Evolutionary conservation across 352 stramenopile genomes (phyloP).

Genomic region (Aphanomyces cochlioides): DNA sequence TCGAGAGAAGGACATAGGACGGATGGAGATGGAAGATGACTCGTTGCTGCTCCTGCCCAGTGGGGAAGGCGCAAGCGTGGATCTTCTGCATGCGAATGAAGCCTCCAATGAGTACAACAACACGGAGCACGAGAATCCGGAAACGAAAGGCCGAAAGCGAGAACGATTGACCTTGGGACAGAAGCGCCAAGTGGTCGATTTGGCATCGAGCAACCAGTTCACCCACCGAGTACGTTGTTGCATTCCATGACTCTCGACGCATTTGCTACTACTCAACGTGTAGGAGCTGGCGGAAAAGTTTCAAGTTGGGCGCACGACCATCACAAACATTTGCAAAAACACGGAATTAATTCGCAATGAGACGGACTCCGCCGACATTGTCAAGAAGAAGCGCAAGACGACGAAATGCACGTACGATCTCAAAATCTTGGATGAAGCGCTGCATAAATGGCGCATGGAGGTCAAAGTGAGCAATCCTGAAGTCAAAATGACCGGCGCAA

Average conservation of each 20-base stretch:
- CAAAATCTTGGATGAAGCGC: constrained; percentile 71
- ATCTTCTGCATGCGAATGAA: constrained; percentile 15
- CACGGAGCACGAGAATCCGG: constrained; percentile 12
- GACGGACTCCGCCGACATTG: constrained; percentile 79
- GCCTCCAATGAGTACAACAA: constrained; percentile 25
- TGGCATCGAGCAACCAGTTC: constrained; percentile 81
- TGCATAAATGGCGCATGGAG: constrained; percentile 87
- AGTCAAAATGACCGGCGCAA: constrained; percentile 71
- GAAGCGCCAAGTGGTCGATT: constrained; percentile 81
- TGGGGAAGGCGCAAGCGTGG: not conserved
- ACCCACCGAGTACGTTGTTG: constrained; percentile 46
- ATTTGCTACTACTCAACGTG: not conserved
- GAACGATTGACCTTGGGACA: constrained; percentile 78
- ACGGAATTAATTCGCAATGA: constrained; percentile 76
- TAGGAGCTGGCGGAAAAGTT: constrained; percentile 77
- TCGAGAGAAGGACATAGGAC: constrained; percentile 5
- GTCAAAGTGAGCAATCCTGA: constrained; percentile 73
- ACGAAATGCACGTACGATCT: constrained; percentile 82
- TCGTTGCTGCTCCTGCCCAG: constrained; percentile 18
- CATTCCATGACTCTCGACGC: not conserved
- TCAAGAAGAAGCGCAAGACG: constrained; percentile 85
- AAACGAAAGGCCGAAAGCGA: constrained; percentile 37
- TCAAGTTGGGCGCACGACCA: constrained; percentile 69
- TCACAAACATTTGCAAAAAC: constrained; percentile 84
- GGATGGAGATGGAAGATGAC: constrained; percentile 25